Evolutionary conservation across 2,329 filamentous ascomycete species (phyloP).

Genomic region (Orbilia javanica): DNA sequence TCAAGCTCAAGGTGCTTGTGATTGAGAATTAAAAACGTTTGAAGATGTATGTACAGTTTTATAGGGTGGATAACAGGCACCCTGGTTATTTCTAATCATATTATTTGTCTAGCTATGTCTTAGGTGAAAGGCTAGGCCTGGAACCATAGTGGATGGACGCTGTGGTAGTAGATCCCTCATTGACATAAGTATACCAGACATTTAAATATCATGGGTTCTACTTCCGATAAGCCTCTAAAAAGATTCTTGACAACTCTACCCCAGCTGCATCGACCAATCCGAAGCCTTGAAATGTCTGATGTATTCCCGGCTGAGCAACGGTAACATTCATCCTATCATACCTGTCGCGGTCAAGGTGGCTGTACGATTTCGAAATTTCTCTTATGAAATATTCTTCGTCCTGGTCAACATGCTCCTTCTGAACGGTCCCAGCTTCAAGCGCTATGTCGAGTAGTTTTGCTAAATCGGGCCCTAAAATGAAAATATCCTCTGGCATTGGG

Average conservation of each 20-base stretch:
- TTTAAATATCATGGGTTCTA: not conserved
- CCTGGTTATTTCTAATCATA: not conserved
- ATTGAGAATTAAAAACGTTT: not conserved
- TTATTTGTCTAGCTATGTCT: not conserved
- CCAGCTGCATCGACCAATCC: slow-evolving; percentile 11
- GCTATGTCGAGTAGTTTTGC: slow-evolving; percentile 13
- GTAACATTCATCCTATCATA: slow-evolving; percentile 29
- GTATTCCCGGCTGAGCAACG: not conserved
- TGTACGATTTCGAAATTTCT: not conserved
- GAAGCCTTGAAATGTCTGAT: not conserved
- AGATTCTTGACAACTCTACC: slow-evolving; percentile 29
- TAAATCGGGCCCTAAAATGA: not conserved
- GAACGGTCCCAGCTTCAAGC: not conserved
- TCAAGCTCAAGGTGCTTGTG: not conserved
- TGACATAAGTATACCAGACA: not conserved
- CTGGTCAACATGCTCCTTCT: not conserved
- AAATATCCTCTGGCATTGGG: not conserved
- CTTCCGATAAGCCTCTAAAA: slow-evolving; percentile 22
- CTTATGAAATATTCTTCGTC: not conserved
- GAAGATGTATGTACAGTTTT: not conserved
- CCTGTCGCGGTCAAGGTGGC: slow-evolving; percentile 2
- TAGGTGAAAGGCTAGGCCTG: too few species aligned
- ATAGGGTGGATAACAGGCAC: not conserved
- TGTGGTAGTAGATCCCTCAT: not conserved
- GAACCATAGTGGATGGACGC: too few species aligned